phyloP scores from a whole-genome alignment of 148 eudicot genomes.

The Amaranthus hypochondriacus region DNA sequence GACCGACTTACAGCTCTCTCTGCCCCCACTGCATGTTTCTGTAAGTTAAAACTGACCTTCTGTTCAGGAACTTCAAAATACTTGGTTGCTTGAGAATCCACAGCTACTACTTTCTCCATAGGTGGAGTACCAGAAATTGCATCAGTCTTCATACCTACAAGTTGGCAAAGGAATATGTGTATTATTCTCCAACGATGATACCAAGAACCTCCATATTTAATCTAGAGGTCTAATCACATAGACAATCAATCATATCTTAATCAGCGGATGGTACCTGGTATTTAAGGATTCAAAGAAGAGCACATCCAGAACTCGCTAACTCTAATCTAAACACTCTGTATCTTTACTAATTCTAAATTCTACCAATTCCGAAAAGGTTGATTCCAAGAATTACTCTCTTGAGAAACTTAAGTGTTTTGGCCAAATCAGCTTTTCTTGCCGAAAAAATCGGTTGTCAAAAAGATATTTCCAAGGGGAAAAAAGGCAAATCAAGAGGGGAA shows the following conservation, averaged over 20 bases:
- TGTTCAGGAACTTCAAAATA: slow-evolving; percentile 36
- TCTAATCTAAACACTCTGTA: no score
- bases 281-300: background rate
- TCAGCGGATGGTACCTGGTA: no score
- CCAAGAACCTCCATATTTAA: background rate
- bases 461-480: no score
- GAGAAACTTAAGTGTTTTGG: background rate
- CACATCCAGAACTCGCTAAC: background rate
- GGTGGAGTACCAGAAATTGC: slow-evolving; percentile 29
- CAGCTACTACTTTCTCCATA: slow-evolving; percentile 34
- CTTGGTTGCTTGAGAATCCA: slow-evolving; percentile 36
- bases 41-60: slow-evolving; percentile 35
- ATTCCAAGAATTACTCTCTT: background rate
- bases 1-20: slow-evolving; percentile 46
- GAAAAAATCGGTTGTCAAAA: background rate
- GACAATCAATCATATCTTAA: background rate
- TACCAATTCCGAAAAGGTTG: background rate
- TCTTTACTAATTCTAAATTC: background rate
- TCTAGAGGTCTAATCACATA: background rate
- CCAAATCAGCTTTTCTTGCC: background rate
- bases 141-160: slow-evolving; percentile 38
- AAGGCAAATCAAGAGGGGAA: no score
- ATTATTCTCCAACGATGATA: slow-evolving; percentile 8
- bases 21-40: slow-evolving; percentile 47
- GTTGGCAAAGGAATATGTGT: background rate